Base-by-base conservation (phyloP, 2,329 filamentous ascomycete species). In the Fusarium beomiforme region DNA sequence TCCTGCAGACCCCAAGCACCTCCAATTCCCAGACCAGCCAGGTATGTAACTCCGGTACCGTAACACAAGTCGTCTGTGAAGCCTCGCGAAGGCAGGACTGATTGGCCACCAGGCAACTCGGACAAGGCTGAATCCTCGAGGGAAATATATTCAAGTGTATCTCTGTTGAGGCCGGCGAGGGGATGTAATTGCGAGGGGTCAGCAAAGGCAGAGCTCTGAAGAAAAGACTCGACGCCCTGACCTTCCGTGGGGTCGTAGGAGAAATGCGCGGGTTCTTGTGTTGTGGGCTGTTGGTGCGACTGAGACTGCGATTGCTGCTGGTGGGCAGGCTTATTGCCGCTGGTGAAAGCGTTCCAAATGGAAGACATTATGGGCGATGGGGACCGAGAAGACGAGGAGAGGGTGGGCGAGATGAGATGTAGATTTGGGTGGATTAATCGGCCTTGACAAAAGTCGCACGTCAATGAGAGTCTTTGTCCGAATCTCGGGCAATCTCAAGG, bases 1-100 rank as follows among this genome's bases (percentile, higher is more conserved):
- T 99, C 96, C 72, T 93, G 91, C 75, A 99, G 82, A 69, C 96
- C 96, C 95, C 95, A 98, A 62, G 90, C 91, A 74, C 96, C 96
- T 81, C 96, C 96, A 73, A 97, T 80, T 42, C 92, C 88, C 77
- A 99, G 85, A 10, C 93, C 96, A n/a, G 93, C 86, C 67, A 99
- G 86, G 80, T 99, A 99, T 79, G 94, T 97, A 69, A 95, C 91
- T 76, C 96, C 96, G 24, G 96, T 97, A 78, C 97, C 96, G 81
- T 99, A 99, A 84, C 96, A 98, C 66, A 99, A 89, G 81, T 99
- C 96, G 80, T 99, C 96, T 67, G 95, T 97, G 90, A 97, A 99
- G 80, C 96, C 96, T 81, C 96, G 92, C 61, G 95, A 98, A 44
- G 97, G 96, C 59, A 99, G 89, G 59, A 95, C 92, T 44, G 95